These are phyloP conservation scores for Pelargonium myrrhifolium DNA, from an alignment of 441 rosid genomes.

Conservation along the genomic window DNA sequence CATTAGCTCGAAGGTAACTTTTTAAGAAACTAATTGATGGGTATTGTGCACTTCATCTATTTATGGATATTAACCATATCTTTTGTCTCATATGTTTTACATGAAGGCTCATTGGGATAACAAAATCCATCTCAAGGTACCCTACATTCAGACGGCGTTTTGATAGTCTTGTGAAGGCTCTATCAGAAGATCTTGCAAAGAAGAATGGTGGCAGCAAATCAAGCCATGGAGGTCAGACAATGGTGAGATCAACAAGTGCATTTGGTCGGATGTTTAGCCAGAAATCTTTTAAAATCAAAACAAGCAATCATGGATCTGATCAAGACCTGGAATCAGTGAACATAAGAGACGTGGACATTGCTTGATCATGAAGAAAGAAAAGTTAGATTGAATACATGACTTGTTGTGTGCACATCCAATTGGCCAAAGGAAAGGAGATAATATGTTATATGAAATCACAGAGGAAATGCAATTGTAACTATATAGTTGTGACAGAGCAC, in stretches of 20 bases:
- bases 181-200: slow-evolving; percentile 52
- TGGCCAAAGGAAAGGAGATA: no score
- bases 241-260: slow-evolving; percentile 45
- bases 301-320: slow-evolving; percentile 41
- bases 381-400: background rate
- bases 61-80: background rate
- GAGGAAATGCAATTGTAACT: background rate
- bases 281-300: slow-evolving; percentile 45
- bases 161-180: slow-evolving; percentile 41
- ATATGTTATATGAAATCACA: background rate
- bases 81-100: background rate
- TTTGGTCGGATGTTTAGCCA: slow-evolving; percentile 45
- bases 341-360: slow-evolving; percentile 38
- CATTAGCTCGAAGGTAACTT: slow-evolving; percentile 79
- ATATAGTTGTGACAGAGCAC: background rate
- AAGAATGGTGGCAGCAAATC: slow-evolving; percentile 31
- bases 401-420: no score
- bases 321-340: slow-evolving; percentile 33
- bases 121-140: slow-evolving; percentile 78
- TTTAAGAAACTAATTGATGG: no score
- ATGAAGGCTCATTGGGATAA: slow-evolving; percentile 69
- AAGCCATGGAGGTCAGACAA: slow-evolving; percentile 20
- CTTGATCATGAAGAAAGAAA: slow-evolving; percentile 17
- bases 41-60: no score
- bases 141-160: slow-evolving; percentile 75